These are phyloP conservation scores for Forsythia viridissima DNA, from an alignment of 257 asterid genomes.

Conservation along the genomic window DNA sequence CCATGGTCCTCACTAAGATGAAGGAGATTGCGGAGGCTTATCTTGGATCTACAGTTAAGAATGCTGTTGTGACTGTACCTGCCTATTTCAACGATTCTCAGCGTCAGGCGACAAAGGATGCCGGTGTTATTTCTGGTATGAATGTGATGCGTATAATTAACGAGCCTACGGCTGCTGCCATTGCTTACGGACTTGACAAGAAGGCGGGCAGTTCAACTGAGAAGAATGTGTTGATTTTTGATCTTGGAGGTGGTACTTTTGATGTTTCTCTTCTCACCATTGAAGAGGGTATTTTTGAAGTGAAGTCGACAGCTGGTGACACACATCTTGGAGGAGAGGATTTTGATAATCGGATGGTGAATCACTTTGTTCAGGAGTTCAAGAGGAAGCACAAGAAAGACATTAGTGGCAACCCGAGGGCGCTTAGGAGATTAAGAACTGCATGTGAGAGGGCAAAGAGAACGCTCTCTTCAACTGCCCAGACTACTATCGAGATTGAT, in stretches of 20 bases:
- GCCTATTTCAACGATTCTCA: background rate
- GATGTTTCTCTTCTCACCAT: background rate
- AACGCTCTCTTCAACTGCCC: background rate
- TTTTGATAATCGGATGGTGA: background rate
- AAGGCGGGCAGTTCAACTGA: background rate
- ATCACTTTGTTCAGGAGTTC: background rate
- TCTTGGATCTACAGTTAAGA: background rate
- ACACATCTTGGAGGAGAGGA: background rate
- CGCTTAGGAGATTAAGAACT: background rate
- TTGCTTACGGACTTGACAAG: background rate
- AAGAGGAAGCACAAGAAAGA: background rate
- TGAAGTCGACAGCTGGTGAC: background rate
- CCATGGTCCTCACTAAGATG: constrained; percentile 1
- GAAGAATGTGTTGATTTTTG: background rate
- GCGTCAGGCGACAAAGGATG: background rate
- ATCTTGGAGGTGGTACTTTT: background rate
- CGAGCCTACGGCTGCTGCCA: background rate
- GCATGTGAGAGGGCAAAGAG: background rate
- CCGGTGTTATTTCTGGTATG: background rate
- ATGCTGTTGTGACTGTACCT: background rate
- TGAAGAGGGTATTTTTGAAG: background rate
- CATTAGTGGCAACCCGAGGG: background rate
- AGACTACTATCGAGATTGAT: background rate
- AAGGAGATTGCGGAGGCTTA: background rate
- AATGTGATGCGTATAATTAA: constrained; percentile 1